Evolutionary conservation across 1,139 yeast species (phyloP), one percentile per base, ranked within the genome.

Genomic region (Pichia sp.): DNA sequence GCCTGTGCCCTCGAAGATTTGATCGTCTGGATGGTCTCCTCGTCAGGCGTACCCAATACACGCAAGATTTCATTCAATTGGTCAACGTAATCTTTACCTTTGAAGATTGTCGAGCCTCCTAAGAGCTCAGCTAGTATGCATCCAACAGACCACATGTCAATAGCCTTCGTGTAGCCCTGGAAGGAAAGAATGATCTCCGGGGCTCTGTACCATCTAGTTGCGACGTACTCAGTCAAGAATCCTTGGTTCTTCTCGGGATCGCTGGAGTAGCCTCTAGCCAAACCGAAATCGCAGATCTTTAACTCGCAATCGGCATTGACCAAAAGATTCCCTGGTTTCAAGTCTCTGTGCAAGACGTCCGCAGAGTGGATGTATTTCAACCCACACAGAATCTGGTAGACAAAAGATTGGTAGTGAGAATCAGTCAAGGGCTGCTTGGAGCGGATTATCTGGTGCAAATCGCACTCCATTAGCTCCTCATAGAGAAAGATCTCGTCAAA

Each of bases 201-300:
- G 0, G 99, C 99, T 59, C 99, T 75, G 70, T 93, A 93, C 98
- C 99, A 93, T 66, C 98, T 76, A 0, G 99, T 91, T 30, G 99
- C 98, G 31, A 93, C 98, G 67, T 93, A 93, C 67, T 93, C 99
- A 0, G 99, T 93, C 76, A 91, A 73, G 63, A 86, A 90, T 16
- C 96, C 96, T 34, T 90, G 88, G 62, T 93, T 91, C 60, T 84
- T 86, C 58, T 85, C 95, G 0, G 91, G 87, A 60, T 87, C 87
- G 56, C 80, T 83, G 26, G 90, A 82, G 66, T 85, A 91, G n/a
- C 98, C 98, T 65, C 99, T 79, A 1, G 99, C 97, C 51, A 93
- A 78, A 8, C 99, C 98, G 68, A 93, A 93, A 70, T 93, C 99
- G 72, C 98, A 91, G 54, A 93, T 91, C 67, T 93, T 93, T 63